Conservation (phyloP, 371 early-diverging fungal genomes). For the Mucor velutinosus region DNA sequence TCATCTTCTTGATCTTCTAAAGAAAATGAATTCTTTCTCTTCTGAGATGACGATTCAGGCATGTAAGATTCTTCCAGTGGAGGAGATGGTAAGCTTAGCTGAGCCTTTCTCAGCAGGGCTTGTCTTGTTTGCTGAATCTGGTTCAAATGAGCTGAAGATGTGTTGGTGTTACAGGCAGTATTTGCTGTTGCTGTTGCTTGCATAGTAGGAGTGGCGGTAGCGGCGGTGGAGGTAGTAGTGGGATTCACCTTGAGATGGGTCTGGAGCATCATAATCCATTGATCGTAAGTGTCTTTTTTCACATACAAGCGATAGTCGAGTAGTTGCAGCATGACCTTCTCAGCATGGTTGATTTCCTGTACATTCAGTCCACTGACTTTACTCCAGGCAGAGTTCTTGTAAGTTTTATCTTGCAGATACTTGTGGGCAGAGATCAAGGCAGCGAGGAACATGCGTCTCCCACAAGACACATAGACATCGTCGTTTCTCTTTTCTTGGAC, state of each 20-base stretch:
- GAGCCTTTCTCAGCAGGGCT: slow-evolving; percentile 7
- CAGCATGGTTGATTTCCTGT: slow-evolving; percentile 70
- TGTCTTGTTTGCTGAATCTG: background rate
- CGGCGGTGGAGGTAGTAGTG: background rate
- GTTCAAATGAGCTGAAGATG: background rate
- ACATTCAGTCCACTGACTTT: slow-evolving; percentile 72
- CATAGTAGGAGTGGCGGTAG: background rate
- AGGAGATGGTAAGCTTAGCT: slow-evolving; percentile 28
- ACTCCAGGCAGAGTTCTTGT: slow-evolving; percentile 78
- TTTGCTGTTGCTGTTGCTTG: background rate
- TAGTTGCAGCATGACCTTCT: slow-evolving; percentile 66
- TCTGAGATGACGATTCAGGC: slow-evolving; percentile 11
- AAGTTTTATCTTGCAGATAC: slow-evolving; percentile 74
- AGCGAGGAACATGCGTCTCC: slow-evolving; percentile 78
- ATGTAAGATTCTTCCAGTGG: slow-evolving; percentile 20
- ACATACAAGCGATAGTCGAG: slow-evolving; percentile 76
- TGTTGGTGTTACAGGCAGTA: background rate
- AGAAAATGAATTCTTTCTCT: slow-evolving; percentile 11
- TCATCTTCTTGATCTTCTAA: background rate
- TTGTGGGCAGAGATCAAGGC: slow-evolving; percentile 77
- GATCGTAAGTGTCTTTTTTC: slow-evolving; percentile 55
- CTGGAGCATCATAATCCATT: slow-evolving; percentile 41
- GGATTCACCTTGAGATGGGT: slow-evolving; percentile 30
- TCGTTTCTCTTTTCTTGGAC: slow-evolving; percentile 25
- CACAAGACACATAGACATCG: slow-evolving; percentile 50